Evolutionary conservation across 495 filamentous ascomycete genomes (phyloP).

Genomic region (Hyaloscypha variabilis): DNA sequence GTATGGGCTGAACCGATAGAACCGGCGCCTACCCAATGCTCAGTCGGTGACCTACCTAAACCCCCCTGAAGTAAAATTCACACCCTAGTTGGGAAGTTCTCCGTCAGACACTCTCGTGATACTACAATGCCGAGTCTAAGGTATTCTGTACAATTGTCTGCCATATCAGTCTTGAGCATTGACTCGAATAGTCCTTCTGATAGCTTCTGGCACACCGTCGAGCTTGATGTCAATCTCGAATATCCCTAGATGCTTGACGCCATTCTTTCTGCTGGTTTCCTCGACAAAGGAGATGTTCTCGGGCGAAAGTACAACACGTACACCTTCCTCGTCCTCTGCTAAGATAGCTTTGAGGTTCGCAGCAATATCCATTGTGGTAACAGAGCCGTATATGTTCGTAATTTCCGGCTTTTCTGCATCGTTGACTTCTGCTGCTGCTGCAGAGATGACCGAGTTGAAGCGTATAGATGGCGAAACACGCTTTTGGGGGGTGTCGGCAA

Average conservation of each 20-base stretch:
- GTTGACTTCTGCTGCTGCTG: slow-evolving; percentile 26
- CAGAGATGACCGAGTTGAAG: slow-evolving; percentile 33
- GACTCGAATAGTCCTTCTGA: slow-evolving; percentile 50
- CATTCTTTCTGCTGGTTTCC: slow-evolving; percentile 38
- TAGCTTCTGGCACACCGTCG: slow-evolving; percentile 45
- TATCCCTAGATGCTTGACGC: slow-evolving; percentile 57
- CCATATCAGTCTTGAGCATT: slow-evolving; percentile 29
- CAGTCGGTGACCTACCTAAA: background rate
- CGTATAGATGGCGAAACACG: slow-evolving; percentile 29
- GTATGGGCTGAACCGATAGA: no score
- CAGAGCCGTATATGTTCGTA: slow-evolving; percentile 56
- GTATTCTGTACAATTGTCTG: slow-evolving; percentile 18
- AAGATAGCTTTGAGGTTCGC: slow-evolving; percentile 48
- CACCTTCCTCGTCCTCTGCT: slow-evolving; percentile 48
- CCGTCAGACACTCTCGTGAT: slow-evolving; percentile 8
- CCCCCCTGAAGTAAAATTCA: background rate
- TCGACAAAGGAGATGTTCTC: slow-evolving; percentile 55
- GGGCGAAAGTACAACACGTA: slow-evolving; percentile 48
- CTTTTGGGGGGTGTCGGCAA: slow-evolving; percentile 29
- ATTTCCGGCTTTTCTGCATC: slow-evolving; percentile 31
- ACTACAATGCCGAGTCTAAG: slow-evolving; percentile 22
- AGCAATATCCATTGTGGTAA: slow-evolving; percentile 55
- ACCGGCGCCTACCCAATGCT: no score
- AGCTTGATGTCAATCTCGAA: slow-evolving; percentile 56
- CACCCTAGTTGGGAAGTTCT: background rate